These are phyloP conservation scores for Candida bentonensis DNA, from an alignment of 805 yeast species.

Conservation along the genomic window DNA sequence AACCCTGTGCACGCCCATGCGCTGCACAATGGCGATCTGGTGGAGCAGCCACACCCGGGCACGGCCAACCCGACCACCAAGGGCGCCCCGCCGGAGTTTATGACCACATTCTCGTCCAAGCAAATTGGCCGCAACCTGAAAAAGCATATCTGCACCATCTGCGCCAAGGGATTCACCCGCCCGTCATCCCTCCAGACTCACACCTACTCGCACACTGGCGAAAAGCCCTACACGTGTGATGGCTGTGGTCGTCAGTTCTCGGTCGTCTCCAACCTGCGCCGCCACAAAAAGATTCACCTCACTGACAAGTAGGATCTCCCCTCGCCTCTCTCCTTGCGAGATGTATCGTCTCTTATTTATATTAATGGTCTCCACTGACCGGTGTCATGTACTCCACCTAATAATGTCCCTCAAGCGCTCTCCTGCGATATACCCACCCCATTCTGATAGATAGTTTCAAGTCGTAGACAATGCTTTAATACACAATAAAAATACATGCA, in stretches of 20 bases:
- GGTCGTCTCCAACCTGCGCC: slow-evolving; percentile 72
- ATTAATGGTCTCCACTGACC: too few relatives aligned
- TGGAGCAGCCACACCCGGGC: neutral
- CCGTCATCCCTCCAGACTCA: slow-evolving; percentile 78
- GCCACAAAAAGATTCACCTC: slow-evolving; percentile 59
- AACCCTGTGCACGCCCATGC: neutral
- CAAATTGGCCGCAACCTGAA: slow-evolving; percentile 6
- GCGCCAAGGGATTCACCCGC: slow-evolving; percentile 68
- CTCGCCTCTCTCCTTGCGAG: slow-evolving; percentile 18
- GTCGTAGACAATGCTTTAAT: too few relatives aligned
- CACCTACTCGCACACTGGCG: slow-evolving; percentile 70
- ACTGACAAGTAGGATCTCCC: slow-evolving; percentile 12
- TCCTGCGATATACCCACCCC: too few relatives aligned
- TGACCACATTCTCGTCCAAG: slow-evolving; percentile 12
- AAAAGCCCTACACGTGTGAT: slow-evolving; percentile 54
- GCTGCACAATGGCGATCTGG: neutral
- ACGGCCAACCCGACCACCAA: slow-evolving; percentile 1
- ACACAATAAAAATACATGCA: too few relatives aligned
- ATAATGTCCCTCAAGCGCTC: too few relatives aligned
- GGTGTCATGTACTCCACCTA: too few relatives aligned
- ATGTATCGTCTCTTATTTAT: neutral
- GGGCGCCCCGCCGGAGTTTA: slow-evolving; percentile 2
- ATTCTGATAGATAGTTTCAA: too few relatives aligned
- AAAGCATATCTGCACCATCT: slow-evolving; percentile 30
- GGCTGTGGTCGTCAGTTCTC: slow-evolving; percentile 60